Percentiles rank a stretch among this genome's conserved stretches.
Evolutionary conservation across 192 early-diverging fungal species (phyloP).

Genomic region (Oehlia diaphana): DNA sequence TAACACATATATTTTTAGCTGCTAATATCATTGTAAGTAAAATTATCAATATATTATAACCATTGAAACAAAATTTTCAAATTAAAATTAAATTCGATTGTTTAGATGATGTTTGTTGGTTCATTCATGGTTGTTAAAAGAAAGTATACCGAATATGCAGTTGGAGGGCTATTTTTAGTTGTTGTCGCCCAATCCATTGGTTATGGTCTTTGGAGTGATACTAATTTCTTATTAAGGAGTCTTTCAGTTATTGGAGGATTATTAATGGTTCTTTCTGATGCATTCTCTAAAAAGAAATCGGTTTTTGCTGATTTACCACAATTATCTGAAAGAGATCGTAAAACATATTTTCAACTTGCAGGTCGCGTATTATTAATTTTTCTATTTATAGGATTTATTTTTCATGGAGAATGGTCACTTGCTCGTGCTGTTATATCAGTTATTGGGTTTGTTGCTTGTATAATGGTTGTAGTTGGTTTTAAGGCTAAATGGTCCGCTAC

Average conservation of each 20-base stretch:
- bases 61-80: background rate
- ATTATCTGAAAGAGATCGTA: slow-evolving; percentile 79
- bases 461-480: slow-evolving; percentile 97
- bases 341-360: slow-evolving; percentile 90
- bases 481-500: slow-evolving; percentile 97
- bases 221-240: slow-evolving; percentile 87
- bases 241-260: slow-evolving; percentile 93
- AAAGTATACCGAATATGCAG: slow-evolving; percentile 80
- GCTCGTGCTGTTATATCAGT: slow-evolving; percentile 69
- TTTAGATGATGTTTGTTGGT: slow-evolving; percentile 73
- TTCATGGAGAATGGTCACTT: slow-evolving; percentile 80
- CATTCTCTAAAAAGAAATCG: slow-evolving; percentile 62
- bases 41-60: background rate
- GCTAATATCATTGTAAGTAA: slow-evolving; percentile 72
- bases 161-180: slow-evolving; percentile 77
- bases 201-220: slow-evolving; percentile 92
- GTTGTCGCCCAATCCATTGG: slow-evolving; percentile 88
- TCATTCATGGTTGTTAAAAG: slow-evolving; percentile 84
- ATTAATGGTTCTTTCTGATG: slow-evolving; percentile 91
- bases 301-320: slow-evolving; percentile 90
- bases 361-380: slow-evolving; percentile 92
- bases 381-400: slow-evolving; percentile 86
- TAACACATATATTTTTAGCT: slow-evolving; percentile 85
- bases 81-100: background rate
- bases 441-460: slow-evolving; percentile 78